Evolutionary conservation across 352 stramenopile genomes (phyloP).

Genomic region (Globisporangium canariense): DNA sequence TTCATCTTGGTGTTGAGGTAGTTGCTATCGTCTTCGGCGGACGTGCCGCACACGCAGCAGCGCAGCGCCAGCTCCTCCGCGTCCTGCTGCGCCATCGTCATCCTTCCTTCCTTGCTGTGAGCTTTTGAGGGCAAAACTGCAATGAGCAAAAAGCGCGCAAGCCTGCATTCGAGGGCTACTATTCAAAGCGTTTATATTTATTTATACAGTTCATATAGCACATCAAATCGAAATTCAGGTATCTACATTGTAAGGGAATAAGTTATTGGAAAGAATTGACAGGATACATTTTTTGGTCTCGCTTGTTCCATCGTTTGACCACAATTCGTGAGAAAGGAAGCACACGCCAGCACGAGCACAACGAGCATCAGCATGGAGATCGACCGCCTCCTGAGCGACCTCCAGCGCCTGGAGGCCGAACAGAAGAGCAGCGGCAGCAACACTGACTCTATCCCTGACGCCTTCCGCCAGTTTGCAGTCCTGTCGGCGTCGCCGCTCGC

Average conservation of each 20-base stretch:
- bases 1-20: conserved; percentile 92
- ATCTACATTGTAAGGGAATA: neutral
- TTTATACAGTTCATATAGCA: neutral
- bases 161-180: neutral
- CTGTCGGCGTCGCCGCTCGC: conserved; percentile 38
- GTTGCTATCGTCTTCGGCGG: conserved; percentile 81
- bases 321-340: neutral
- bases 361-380: conserved; percentile 20
- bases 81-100: conserved; percentile 39
- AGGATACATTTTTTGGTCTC: conserved; percentile 6
- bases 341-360: too few relatives aligned
- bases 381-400: conserved; percentile 35
- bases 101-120: conserved; percentile 8
- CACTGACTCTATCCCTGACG: conserved; percentile 4
- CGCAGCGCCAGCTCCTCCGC: conserved; percentile 73
- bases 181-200: neutral
- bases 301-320: neutral
- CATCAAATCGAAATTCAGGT: too few relatives aligned
- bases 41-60: conserved; percentile 88
- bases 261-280: neutral
- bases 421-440: neutral
- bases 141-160: neutral
- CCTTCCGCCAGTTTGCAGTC: conserved; percentile 48
- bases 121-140: conserved; percentile 1
- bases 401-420: conserved; percentile 26